Evolutionary conservation across 75 land plant species (phyloP), one percentile per base, ranked within the genome.

Genomic region (Pinus tabuliformis): DNA sequence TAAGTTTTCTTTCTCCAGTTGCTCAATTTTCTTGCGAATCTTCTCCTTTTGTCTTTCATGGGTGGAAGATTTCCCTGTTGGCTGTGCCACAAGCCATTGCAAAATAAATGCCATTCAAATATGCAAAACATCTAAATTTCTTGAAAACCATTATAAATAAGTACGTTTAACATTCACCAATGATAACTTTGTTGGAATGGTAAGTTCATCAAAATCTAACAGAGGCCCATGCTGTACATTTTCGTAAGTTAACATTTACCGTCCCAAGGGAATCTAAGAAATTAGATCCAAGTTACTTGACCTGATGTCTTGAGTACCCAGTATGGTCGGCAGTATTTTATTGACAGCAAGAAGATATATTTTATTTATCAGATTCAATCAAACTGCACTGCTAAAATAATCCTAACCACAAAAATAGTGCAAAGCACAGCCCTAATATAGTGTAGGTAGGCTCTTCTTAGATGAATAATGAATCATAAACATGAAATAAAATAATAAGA

Each of bases 1-100:
- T 78, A 92, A 72, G 63, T 87, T 94, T 58, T 79, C 93, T 84
- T 86, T 91, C 83, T 96, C 97, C 85, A 94, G 76, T 79, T 83
- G 45, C 77, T 91, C 90, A 62, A 96, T 94, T 58, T 89, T 77
- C 81, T 88, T 78, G 42, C 39, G 84, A 59, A 83, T 73, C 74
- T 89, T 91, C 79, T 76, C 58, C 42, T 74, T 78, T 54, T 86
- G 80, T 75, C 87, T 94, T 74, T 96, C 93, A 79, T 94, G 89
- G 5, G 94, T 88, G 1, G 99, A 95, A 62, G 85, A 86, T 56
- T 12, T 76, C 62, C 77, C 78, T 61, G 76, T 68, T 49, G 77
- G 39, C 89, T 87, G 80, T 15, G 56, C 17, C 52, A 21, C 37
- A 59, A 64, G 62, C 14, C 54, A 60, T 37, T 73, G 76, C 68